Conservation (phyloP, 108 stramenopile genomes). For the Cyclostephanos invisitatus region DNA sequence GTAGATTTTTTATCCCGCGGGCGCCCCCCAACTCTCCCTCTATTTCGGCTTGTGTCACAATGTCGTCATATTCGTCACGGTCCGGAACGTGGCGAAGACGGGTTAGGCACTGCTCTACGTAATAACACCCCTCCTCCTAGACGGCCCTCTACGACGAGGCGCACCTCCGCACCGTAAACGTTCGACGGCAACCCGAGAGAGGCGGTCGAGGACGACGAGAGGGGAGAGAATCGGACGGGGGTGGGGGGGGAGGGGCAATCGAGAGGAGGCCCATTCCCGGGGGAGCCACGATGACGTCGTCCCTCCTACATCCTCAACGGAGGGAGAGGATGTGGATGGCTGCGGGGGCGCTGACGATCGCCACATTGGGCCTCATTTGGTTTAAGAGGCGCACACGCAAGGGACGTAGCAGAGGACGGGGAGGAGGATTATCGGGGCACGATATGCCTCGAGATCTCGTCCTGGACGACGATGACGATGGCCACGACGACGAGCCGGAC, state of each 20-base stretch:
- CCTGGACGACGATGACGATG: slow-evolving; percentile 8
- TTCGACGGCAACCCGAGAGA: background rate
- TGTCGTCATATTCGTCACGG: no score
- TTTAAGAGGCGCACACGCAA: slow-evolving; percentile 1
- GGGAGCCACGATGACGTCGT: background rate
- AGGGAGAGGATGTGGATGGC: slow-evolving; percentile 8
- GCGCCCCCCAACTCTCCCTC: no score
- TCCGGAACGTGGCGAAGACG: no score
- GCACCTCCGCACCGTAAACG: background rate
- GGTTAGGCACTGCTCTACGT: no score
- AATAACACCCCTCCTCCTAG: no score
- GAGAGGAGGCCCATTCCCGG: no score
- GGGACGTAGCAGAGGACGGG: background rate
- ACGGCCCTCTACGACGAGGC: no score
- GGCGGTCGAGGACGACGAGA: background rate
- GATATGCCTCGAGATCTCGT: slow-evolving; percentile 6
- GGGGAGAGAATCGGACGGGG: background rate
- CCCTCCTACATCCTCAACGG: background rate
- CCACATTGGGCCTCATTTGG: slow-evolving; percentile 1
- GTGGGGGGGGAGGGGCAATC: no score
- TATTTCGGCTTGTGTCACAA: no score
- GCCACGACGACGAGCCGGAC: slow-evolving; percentile 5
- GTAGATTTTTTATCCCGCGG: no score
- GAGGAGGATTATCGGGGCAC: background rate
- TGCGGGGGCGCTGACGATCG: slow-evolving; percentile 3